Conservation (phyloP, 192 early-diverging fungal species). For the Linnemannia zychae region DNA sequence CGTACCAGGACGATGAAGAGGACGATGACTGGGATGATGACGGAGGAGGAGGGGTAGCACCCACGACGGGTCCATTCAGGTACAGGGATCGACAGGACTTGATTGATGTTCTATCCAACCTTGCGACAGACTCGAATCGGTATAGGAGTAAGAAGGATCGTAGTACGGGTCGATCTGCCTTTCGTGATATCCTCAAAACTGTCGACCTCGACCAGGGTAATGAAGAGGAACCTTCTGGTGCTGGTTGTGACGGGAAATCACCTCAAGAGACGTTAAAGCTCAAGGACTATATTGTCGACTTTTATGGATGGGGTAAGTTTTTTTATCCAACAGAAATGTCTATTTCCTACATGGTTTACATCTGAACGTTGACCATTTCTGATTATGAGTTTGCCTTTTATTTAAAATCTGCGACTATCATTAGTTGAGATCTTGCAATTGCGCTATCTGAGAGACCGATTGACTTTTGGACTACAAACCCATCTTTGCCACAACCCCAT, state of each 20-base stretch:
- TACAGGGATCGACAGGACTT: conserved; percentile 72
- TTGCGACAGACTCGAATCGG: conserved; percentile 71
- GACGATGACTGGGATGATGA: conserved; percentile 42
- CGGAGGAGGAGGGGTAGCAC: not conserved
- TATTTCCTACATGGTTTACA: too few species aligned
- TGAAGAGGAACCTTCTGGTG: not conserved
- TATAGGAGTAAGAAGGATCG: conserved; percentile 69
- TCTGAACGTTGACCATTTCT: not conserved
- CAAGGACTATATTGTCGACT: conserved; percentile 58
- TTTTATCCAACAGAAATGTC: not conserved
- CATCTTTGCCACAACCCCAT: conserved; percentile 48
- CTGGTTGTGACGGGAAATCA: conserved; percentile 30
- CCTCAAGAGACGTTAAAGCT: conserved; percentile 69
- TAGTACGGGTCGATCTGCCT: conserved; percentile 68
- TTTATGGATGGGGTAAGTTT: conserved; percentile 69
- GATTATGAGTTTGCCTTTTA: not conserved
- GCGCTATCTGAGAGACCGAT: conserved; percentile 40
- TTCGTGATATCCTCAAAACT: conserved; percentile 76
- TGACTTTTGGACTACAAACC: conserved; percentile 41
- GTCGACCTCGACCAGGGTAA: conserved; percentile 58
- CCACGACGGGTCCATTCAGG: conserved; percentile 26
- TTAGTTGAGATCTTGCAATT: conserved; percentile 48
- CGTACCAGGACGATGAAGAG: conserved; percentile 30
- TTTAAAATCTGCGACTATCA: not conserved
- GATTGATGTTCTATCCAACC: conserved; percentile 62